A percentile compares a stretch with the other conserved stretches of the same genome.
These are phyloP conservation scores for Hygrophorus pudorinus DNA, from an alignment of 768 basidiomycete species.

Conservation along the genomic window DNA sequence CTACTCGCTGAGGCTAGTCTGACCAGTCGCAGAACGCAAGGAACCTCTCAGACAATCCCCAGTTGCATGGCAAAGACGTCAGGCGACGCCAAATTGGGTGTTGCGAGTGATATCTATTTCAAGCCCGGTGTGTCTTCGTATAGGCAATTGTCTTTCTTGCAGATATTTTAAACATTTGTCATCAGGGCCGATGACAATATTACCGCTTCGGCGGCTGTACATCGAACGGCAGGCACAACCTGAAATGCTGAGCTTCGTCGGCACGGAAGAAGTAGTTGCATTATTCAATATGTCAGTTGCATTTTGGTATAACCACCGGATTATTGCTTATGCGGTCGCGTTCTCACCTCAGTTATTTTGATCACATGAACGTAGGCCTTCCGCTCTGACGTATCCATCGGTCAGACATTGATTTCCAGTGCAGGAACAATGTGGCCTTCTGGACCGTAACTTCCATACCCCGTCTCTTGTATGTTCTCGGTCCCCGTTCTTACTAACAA, in stretches of 20 bases:
- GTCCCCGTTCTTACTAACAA: constrained; percentile 90
- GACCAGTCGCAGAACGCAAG: constrained; percentile 58
- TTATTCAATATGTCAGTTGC: constrained; percentile 78
- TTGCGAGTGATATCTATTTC: constrained; percentile 85
- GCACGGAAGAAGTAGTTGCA: constrained; percentile 82
- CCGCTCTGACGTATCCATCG: constrained; percentile 4
- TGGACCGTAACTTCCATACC: constrained; percentile 88
- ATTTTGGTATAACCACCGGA: constrained; percentile 1
- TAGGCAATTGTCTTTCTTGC: not conserved
- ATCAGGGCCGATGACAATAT: constrained; percentile 80
- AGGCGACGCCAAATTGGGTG: constrained; percentile 45
- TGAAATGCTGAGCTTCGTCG: constrained; percentile 85
- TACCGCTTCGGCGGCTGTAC: constrained; percentile 72
- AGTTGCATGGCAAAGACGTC: constrained; percentile 22
- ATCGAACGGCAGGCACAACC: constrained; percentile 89
- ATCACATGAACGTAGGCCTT: constrained; percentile 56
- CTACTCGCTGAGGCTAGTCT: constrained; percentile 85
- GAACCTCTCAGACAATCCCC: constrained; percentile 29
- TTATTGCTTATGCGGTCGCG: constrained; percentile 8
- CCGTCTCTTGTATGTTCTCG: constrained; percentile 89
- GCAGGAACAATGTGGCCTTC: constrained; percentile 69
- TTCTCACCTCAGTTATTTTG: constrained; percentile 49
- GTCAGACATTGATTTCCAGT: constrained; percentile 3
- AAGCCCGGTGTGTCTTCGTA: constrained; percentile 57
- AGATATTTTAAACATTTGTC: constrained; percentile 2